Base-by-base conservation (phyloP, 139 green algal species). In the Nannochloris sp. region DNA sequence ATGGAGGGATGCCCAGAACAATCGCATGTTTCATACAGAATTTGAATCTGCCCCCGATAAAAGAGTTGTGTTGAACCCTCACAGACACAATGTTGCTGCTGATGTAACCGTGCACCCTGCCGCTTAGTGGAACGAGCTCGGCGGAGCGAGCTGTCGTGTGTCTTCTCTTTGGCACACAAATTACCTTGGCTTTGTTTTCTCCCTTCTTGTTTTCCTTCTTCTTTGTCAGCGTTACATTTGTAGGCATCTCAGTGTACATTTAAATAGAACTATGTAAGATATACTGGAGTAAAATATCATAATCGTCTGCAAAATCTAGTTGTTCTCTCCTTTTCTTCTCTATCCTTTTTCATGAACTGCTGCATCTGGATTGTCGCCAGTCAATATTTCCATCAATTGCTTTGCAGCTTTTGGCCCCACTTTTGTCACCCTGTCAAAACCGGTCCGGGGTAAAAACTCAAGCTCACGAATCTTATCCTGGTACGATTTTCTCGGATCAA, bases 381-480 rank as follows among this genome's bases (percentile, higher is more conserved):
- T 58, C 37, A 76, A 53, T 25, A 76, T 36, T 4, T 61, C n/a
- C 36, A 71, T 47, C 51, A 76, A 45, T 53, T 71, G 61, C 19
- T 37, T 23, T 9, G 69, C 61, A 4, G 69, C 69, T 35, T 59
- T 65, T 7, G 69, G 69, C 2, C 69, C 69, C 42, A 76, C 53
- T 27, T 38, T 32, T 61, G 39, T 67, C 7, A 4, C 5, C 7
- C 6, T n/a, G 13, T n/a, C 37, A 12, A 33, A 78, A 47, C 84
- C 77, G 8, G 47, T 33, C 1, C 78, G 65, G 48, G 81, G 65
- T 45, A 66, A 23, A 33, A 72, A 54, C 54, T 84, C 76, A 36
- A 86, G 38, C 34, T 83, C 76, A 59, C 80, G 75, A 30, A 59
- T 54, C 70, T 88, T 72, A 33, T 69, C 67, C 23, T 68, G 58